Conservation (phyloP, 805 yeast species). For the Yarrowia sp. region DNA sequence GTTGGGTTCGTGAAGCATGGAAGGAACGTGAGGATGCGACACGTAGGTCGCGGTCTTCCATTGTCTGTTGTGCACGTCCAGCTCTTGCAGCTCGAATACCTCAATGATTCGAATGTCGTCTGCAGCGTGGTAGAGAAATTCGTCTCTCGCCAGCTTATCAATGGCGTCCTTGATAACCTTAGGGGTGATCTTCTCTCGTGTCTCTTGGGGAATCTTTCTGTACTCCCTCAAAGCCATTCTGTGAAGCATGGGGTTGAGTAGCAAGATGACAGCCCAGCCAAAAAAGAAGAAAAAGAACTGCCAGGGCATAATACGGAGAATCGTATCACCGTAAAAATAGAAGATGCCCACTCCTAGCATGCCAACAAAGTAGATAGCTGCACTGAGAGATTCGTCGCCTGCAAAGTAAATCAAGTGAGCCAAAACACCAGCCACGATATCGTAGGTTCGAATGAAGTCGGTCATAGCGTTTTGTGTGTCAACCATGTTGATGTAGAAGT, state of each 20-base stretch:
- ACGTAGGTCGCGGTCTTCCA: slow-evolving; percentile 31
- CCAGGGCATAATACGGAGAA: slow-evolving; percentile 41
- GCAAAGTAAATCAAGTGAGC: slow-evolving; percentile 60
- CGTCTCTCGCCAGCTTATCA: background rate
- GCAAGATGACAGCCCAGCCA: slow-evolving; percentile 50
- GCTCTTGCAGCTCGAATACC: slow-evolving; percentile 43
- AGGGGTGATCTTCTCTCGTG: background rate
- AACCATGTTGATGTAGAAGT: slow-evolving; percentile 72
- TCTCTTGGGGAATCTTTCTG: background rate
- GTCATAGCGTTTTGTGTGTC: slow-evolving; percentile 82
- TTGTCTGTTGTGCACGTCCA: slow-evolving; percentile 33
- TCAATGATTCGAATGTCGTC: slow-evolving; percentile 44
- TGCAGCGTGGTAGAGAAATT: background rate
- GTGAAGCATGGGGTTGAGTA: slow-evolving; percentile 28
- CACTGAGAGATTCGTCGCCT: slow-evolving; percentile 47
- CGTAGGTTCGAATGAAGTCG: slow-evolving; percentile 60
- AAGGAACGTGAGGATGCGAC: slow-evolving; percentile 27
- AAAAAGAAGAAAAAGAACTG: slow-evolving; percentile 40
- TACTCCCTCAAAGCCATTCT: slow-evolving; percentile 12
- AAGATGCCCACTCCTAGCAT: slow-evolving; percentile 35
- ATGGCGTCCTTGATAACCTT: background rate
- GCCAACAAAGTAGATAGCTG: background rate
- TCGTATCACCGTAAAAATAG: slow-evolving; percentile 36
- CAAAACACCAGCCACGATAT: slow-evolving; percentile 50
- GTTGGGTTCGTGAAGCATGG: slow-evolving; percentile 14